Evolutionary conservation across 352 stramenopile genomes (phyloP), one percentile per base, ranked within the genome.

Genomic region (Phytophthora kernoviae): DNA sequence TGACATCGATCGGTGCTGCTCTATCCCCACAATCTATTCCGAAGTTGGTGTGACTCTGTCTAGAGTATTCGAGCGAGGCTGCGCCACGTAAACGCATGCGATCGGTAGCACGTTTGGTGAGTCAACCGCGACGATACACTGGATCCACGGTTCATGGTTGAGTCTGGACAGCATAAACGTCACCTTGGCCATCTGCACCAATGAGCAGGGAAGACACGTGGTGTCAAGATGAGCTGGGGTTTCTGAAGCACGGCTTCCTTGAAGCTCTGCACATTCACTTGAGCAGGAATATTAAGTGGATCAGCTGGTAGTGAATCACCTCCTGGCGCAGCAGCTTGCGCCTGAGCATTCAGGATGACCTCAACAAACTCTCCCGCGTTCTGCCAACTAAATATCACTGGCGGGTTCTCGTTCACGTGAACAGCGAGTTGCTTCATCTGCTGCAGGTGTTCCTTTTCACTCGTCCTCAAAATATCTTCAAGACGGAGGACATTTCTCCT

Each of bases 211-310:
- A 21, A 57, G 37, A 42, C 37, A 47, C 37, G 51, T 58, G 51
- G 51, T 58, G 39, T 32, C 39, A 22, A 58, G 39, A 50, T 11
- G 51, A 42, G 51, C 27, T 50, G 10, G 9, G 46, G 40, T 26
- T 58, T 26, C 51, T 49, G 11, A 21, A 58, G 26, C 40, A 58
- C 51, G 12, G 51, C 51, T 43, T 50, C 40, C 39, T 58, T 58
- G 18, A 58, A 58, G 26, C 42, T 58, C 24, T 58, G 37, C 51
- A 58, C 39, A 11, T 22, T 58, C 51, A 58, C n/a, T 40, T 20
- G 14, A 12, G 8, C 40, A 58, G 40, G 51, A 58, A 58, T 37
- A 40, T 0, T 26, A 34, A 58, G 24, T 34, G 39, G 51, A 26
- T 43, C n/a, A 49, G 40, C 39, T 43, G 39, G 51, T 44, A 58